These are phyloP conservation scores for Eucalyptus coolabah DNA, from an alignment of 345 rosid genomes.

Conservation along the genomic window DNA sequence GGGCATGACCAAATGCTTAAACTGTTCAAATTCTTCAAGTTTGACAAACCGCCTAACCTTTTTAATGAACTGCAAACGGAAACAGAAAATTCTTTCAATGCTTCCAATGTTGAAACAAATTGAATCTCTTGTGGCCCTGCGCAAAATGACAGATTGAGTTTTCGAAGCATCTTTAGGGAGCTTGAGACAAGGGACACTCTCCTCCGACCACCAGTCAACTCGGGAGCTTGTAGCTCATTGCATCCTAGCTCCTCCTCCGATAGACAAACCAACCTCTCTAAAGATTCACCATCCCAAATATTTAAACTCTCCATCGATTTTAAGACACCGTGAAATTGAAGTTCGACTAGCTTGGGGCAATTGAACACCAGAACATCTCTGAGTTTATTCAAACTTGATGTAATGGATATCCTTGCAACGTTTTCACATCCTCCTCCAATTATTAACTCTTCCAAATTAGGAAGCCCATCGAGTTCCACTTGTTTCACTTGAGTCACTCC, in stretches of 20 bases:
- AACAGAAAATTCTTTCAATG: rapidly evolving
- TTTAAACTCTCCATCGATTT: not conserved
- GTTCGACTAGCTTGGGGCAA: not conserved
- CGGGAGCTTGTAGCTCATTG: not conserved
- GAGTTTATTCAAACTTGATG: not conserved
- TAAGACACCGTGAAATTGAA: not conserved
- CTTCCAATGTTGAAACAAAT: not conserved
- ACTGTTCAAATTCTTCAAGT: not conserved
- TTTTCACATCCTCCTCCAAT: rapidly evolving
- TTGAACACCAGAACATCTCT: rapidly evolving
- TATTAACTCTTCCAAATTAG: not conserved
- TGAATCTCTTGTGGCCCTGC: not conserved
- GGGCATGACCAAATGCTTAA: rapidly evolving
- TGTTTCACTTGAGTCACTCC: rapidly evolving
- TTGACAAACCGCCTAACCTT: not conserved
- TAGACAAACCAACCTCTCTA: not conserved
- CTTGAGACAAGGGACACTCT: not conserved
- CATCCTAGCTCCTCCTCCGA: not conserved
- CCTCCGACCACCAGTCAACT: not conserved
- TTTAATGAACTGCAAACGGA: rapidly evolving
- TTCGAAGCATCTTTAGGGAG: not conserved
- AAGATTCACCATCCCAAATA: rapidly evolving
- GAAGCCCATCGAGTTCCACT: too few species aligned
- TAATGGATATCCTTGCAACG: not conserved
- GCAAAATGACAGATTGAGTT: rapidly evolving